These are phyloP conservation scores for Pleurotus platypus DNA, from an alignment of 768 basidiomycete genomes.

Conservation along the genomic window DNA sequence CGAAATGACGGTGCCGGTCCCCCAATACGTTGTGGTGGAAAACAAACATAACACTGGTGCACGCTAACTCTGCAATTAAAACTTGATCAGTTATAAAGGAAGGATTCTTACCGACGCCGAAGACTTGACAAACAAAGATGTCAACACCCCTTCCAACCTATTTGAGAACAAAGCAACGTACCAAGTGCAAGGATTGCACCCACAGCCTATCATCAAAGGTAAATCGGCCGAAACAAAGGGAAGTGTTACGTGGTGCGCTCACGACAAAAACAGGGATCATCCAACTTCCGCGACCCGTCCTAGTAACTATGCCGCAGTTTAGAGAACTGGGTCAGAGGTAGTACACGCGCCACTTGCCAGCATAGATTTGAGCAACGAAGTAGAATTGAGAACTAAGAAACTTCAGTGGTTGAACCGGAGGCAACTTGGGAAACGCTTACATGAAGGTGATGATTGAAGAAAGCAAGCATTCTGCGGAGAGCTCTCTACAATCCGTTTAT, in stretches of 20 bases:
- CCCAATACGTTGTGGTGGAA: conserved; percentile 5
- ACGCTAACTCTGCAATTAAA: conserved; percentile 1
- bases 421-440: conserved; percentile 17
- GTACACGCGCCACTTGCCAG: conserved; percentile 19
- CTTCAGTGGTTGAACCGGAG: neutral
- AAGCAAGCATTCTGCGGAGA: conserved; percentile 38
- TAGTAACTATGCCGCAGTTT: neutral
- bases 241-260: conserved; percentile 7
- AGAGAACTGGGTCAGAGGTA: neutral
- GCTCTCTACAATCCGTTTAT: conserved; percentile 20
- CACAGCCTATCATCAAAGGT: conserved; percentile 14
- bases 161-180: conserved; percentile 9
- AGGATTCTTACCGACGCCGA: conserved; percentile 10
- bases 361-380: conserved; percentile 38
- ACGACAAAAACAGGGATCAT: conserved; percentile 25
- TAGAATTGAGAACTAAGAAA: conserved; percentile 36
- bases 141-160: too few species aligned
- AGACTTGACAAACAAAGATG: neutral
- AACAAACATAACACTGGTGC: conserved; percentile 10
- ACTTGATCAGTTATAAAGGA: neutral
- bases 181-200: conserved; percentile 27
- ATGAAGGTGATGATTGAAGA: conserved; percentile 40
- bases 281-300: conserved; percentile 16
- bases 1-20: conserved; percentile 16
- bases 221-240: neutral